Evolutionary conservation across 1,284 basidiomycete genomes (phyloP).

Genomic region (Anthracocystis panici-leucophaei): DNA sequence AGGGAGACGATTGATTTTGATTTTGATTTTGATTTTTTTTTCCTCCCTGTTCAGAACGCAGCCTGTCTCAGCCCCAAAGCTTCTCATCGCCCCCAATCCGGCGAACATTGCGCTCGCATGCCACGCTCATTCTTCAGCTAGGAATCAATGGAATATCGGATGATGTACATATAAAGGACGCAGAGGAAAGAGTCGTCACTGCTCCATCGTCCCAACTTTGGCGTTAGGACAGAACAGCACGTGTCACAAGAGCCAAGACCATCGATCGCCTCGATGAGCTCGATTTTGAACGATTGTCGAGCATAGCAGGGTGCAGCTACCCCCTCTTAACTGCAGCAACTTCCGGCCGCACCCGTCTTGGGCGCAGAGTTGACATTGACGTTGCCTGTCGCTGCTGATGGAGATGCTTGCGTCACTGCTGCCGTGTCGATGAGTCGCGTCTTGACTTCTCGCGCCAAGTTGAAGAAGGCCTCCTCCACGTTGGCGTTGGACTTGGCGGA

Average conservation of each 20-base stretch:
- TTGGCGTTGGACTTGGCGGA: conserved; percentile 97
- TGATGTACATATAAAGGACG: conserved; percentile 7
- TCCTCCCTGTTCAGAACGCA: not conserved
- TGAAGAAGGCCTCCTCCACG: conserved; percentile 99
- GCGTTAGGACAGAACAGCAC: not conserved
- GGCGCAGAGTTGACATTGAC: conserved; percentile 53
- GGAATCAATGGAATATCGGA: conserved; percentile 3
- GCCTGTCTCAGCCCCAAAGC: not conserved
- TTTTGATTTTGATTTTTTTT: no score
- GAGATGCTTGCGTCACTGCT: conserved; percentile 40
- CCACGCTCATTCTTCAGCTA: not conserved
- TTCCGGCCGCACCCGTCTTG: conserved; percentile 34
- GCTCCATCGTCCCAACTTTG: not conserved
- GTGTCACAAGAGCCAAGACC: not conserved
- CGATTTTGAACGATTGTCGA: not conserved
- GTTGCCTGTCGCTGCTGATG: conserved; percentile 42
- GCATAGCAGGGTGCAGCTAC: not conserved
- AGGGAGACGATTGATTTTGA: no score
- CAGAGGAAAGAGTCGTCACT: not conserved
- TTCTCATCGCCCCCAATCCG: not conserved
- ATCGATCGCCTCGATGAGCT: no score
- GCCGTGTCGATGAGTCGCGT: conserved; percentile 85
- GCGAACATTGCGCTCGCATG: not conserved
- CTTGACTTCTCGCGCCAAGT: conserved; percentile 84
- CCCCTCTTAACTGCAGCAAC: conserved; percentile 37